Evolutionary conservation across 1,284 basidiomycete genomes (phyloP).

Genomic region (Apiotrichum mycotoxinovorans): DNA sequence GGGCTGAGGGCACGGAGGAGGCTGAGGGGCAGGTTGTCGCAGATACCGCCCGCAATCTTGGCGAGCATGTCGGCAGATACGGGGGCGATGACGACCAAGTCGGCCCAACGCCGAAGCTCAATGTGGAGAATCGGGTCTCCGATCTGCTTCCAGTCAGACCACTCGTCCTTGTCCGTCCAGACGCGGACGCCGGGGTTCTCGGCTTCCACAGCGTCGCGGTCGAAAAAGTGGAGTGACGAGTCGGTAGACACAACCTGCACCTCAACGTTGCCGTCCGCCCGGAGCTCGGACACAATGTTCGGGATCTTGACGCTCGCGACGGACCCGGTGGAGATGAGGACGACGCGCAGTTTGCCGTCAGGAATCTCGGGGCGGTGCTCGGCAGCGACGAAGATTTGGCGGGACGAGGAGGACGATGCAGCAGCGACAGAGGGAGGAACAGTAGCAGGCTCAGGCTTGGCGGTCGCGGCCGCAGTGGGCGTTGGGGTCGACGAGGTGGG

Average conservation of each 20-base stretch:
- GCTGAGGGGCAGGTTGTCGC: slow-evolving; percentile 87
- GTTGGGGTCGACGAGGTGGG: background rate
- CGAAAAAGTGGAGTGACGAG: slow-evolving; percentile 73
- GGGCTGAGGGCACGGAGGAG: slow-evolving; percentile 81
- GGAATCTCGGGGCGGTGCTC: slow-evolving; percentile 27
- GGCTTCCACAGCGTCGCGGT: slow-evolving; percentile 54
- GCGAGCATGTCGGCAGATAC: slow-evolving; percentile 93
- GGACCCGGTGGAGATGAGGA: slow-evolving; percentile 84
- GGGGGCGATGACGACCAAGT: slow-evolving; percentile 88
- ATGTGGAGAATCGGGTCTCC: slow-evolving; percentile 95
- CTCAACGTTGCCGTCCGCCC: slow-evolving; percentile 66
- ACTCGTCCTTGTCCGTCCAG: slow-evolving; percentile 91
- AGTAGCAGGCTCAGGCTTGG: background rate
- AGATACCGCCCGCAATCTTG: slow-evolving; percentile 82
- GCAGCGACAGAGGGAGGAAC: background rate
- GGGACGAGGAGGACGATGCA: background rate
- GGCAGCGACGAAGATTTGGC: slow-evolving; percentile 29
- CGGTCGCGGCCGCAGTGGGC: background rate
- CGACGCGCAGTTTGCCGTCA: slow-evolving; percentile 58
- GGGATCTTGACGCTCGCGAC: slow-evolving; percentile 93
- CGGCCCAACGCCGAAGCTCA: slow-evolving; percentile 92
- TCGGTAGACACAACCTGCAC: slow-evolving; percentile 83
- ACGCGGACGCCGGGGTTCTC: slow-evolving; percentile 57
- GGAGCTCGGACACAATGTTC: slow-evolving; percentile 65
- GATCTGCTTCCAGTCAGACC: slow-evolving; percentile 67